Base-by-base conservation (phyloP, 2,329 filamentous ascomycete genomes). In the Decorospora gaudefroyi region DNA sequence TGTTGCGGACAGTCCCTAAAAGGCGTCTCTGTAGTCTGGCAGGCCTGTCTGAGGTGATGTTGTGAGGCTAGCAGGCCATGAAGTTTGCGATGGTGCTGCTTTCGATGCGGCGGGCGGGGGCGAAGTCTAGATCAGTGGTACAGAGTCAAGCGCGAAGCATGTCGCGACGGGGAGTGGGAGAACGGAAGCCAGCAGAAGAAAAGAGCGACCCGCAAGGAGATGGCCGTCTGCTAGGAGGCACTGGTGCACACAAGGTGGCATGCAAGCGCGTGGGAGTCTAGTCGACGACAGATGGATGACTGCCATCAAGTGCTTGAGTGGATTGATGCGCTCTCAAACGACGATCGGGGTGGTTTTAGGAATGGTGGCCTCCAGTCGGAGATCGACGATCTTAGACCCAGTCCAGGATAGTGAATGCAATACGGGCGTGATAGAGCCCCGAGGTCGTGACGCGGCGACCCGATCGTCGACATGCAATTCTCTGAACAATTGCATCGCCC, bases 331-430 rank as follows among this genome's bases (percentile, higher is more conserved):
- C 46, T 42, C 39, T 33, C 30, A 42, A 29, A 41, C 44, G 55
- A 47, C 55, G 55, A 59, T 59, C 55, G 27, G 29, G 31, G 29
- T 40, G 34, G 46, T 28, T 31, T 42, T 42, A 22, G 31, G 38
- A 21, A 42, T 32, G 32, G 22, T 25, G n/a, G 32, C 31, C 12
- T 22, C 15, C 31, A 26, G 21, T 36, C 26, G 44, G 26, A 3
- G 55, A 59, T 59, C 55, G 53, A 38, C 55, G 42, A 46, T 44
- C n/a, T 41, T 40, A 33, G 27, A 10, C 55, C 46, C 3, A 22
- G 23, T 38, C n/a, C 17, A 41, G 54, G 15, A 38, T 53, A 53
- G 52, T 31, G 50, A 29, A 29, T 17, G 36, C 25, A 31, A 28
- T 19, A 33, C 37, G 27, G 37, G 35, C 37, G n/a, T n/a, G n/a